These are phyloP conservation scores for Phaseolus coccineus DNA, from an alignment of 331 rosid species.

Conservation along the genomic window DNA sequence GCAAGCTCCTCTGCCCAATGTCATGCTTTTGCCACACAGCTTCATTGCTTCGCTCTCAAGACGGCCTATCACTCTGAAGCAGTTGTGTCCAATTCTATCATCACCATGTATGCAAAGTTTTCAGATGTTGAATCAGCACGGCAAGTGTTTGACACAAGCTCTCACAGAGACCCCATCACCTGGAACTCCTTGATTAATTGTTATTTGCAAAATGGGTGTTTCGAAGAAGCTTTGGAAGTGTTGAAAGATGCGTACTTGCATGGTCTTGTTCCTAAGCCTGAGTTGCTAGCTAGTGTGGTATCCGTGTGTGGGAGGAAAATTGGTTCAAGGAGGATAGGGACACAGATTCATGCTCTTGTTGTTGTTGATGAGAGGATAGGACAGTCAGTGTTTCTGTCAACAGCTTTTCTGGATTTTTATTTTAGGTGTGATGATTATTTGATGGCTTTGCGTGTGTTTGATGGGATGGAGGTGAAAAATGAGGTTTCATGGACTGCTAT, in stretches of 20 bases:
- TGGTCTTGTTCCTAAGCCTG: conserved; percentile 61
- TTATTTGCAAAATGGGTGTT: conserved; percentile 63
- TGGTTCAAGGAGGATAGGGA: conserved; percentile 55
- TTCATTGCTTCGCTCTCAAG: conserved; percentile 62
- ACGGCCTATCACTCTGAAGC: conserved; percentile 51
- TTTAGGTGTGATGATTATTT: conserved; percentile 48
- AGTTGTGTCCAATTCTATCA: conserved; percentile 63
- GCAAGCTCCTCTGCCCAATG: conserved; percentile 59
- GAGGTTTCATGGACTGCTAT: conserved; percentile 72
- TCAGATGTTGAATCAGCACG: conserved; percentile 46
- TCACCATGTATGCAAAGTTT: conserved; percentile 63
- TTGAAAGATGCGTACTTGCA: conserved; percentile 47
- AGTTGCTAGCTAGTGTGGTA: conserved; percentile 60
- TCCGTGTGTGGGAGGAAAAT: conserved; percentile 54
- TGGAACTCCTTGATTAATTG: conserved; percentile 75
- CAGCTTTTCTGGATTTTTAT: conserved; percentile 66
- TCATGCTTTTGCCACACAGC: conserved; percentile 56
- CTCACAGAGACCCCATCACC: conserved; percentile 55
- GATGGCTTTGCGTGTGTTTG: conserved; percentile 59
- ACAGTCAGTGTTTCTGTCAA: conserved; percentile 54
- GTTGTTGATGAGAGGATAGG: conserved; percentile 57
- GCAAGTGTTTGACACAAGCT: conserved; percentile 66
- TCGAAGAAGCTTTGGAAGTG: conserved; percentile 48
- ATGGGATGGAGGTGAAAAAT: conserved; percentile 56
- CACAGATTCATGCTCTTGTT: conserved; percentile 59